Conservation (phyloP, 768 basidiomycete genomes). For the Agaricus subrufescens region DNA sequence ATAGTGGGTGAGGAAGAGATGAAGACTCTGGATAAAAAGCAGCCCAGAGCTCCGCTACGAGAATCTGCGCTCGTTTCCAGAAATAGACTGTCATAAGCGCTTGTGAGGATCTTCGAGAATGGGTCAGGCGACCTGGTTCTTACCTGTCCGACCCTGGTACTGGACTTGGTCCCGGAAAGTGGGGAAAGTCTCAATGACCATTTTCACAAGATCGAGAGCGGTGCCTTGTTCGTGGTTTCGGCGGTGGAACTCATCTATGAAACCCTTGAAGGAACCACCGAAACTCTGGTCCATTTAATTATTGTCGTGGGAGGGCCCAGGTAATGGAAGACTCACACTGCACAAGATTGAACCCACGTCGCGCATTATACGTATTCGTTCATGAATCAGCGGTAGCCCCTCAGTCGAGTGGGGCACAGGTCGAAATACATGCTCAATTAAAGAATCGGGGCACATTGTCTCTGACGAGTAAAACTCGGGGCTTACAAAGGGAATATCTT, state of each 20-base stretch:
- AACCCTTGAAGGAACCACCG: constrained; percentile 65
- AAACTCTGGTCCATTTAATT: constrained; percentile 40
- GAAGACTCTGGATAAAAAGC: constrained; percentile 69
- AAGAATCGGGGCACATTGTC: constrained; percentile 60
- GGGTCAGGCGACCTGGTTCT: background rate
- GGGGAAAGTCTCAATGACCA: constrained; percentile 67
- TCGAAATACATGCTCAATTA: constrained; percentile 69
- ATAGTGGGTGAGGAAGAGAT: constrained; percentile 59
- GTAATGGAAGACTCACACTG: constrained; percentile 39
- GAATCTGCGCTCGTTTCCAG: constrained; percentile 90
- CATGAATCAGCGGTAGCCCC: constrained; percentile 59
- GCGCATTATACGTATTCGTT: constrained; percentile 75
- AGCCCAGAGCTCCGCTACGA: constrained; percentile 90
- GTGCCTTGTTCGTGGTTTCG: constrained; percentile 52
- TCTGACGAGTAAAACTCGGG: constrained; percentile 77
- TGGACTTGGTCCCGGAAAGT: constrained; percentile 68
- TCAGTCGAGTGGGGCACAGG: constrained; percentile 54
- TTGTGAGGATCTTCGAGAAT: background rate
- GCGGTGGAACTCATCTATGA: constrained; percentile 58
- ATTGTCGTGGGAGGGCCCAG: background rate
- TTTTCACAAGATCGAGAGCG: constrained; percentile 67
- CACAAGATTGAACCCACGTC: constrained; percentile 72
- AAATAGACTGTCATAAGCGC: constrained; percentile 50
- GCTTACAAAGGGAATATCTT: constrained; percentile 76
- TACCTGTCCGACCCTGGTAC: constrained; percentile 58